phyloP scores from a whole-genome alignment of 2,329 filamentous ascomycete genomes.

The Coniosporium tulheliwenetii region DNA sequence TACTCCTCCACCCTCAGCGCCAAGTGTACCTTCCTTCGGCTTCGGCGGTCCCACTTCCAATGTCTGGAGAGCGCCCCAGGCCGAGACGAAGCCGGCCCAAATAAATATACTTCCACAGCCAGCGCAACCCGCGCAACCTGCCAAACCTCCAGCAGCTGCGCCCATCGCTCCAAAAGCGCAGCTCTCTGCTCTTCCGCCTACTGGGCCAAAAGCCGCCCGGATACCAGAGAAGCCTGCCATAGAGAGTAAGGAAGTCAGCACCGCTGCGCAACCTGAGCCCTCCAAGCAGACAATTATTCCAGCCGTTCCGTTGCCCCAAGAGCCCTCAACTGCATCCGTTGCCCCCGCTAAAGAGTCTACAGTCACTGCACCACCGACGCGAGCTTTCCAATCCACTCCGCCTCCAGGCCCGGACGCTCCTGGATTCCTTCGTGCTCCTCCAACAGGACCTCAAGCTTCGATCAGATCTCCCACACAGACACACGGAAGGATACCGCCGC shows the following conservation, averaged over 20 bases:
- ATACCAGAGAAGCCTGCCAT: constrained; percentile 11
- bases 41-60: constrained; percentile 18
- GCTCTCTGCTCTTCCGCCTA: constrained; percentile 18
- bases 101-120: constrained; percentile 1
- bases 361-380: too few species aligned
- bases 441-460: constrained; percentile 14
- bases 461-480: too few species aligned
- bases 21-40: constrained; percentile 39
- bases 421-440: constrained; percentile 9
- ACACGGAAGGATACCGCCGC: too few species aligned
- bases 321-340: too few species aligned
- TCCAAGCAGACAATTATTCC: constrained; percentile 1
- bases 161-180: constrained; percentile 20
- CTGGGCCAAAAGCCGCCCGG: constrained; percentile 23
- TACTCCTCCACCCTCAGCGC: constrained; percentile 37
- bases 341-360: too few species aligned
- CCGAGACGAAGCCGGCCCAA: constrained; percentile 15
- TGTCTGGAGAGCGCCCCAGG: constrained; percentile 24
- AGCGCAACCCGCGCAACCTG: constrained; percentile 1
- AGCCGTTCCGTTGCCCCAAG: not conserved
- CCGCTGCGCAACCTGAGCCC: constrained; percentile 3
- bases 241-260: constrained; percentile 9
- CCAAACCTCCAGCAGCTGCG: constrained; percentile 5
- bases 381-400: too few species aligned
- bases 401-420: too few species aligned